Percentiles rank a stretch among this genome's conserved stretches.
Conservation (phyloP, 306 rosid genomes). For the cucumber (Cucumis sativus) region DNA sequence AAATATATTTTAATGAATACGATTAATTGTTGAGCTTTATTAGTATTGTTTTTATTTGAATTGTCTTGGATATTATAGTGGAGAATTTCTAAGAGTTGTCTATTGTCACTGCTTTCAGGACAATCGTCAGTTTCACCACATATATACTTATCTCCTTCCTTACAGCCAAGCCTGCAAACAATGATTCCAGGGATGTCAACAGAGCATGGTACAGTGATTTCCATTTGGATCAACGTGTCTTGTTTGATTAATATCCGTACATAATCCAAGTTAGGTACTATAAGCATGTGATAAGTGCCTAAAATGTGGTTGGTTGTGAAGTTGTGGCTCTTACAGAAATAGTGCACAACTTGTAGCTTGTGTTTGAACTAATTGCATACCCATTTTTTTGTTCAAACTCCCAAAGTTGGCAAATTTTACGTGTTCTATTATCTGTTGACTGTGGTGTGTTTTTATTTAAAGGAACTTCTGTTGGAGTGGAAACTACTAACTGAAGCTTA, state of each 20-base stretch:
- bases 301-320: background rate
- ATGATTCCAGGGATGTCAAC: slow-evolving; percentile 23
- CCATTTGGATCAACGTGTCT: background rate
- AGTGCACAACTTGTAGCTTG: background rate
- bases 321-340: background rate
- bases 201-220: slow-evolving; percentile 22
- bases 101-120: slow-evolving; percentile 19
- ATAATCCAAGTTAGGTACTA: background rate
- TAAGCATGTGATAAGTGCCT: background rate
- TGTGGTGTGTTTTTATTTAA: too few species aligned
- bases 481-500: background rate
- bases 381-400: background rate
- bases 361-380: background rate
- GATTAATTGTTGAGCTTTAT: background rate
- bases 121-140: slow-evolving; percentile 18
- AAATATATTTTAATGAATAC: background rate
- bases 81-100: background rate
- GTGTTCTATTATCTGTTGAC: background rate
- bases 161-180: slow-evolving; percentile 22
- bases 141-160: slow-evolving; percentile 27
- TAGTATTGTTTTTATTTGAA: background rate
- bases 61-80: background rate
- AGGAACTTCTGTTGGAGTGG: too few species aligned
- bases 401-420: background rate
- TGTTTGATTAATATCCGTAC: background rate